Evolutionary conservation across 768 basidiomycete genomes (phyloP).

Genomic region (Termitomyces sp.): DNA sequence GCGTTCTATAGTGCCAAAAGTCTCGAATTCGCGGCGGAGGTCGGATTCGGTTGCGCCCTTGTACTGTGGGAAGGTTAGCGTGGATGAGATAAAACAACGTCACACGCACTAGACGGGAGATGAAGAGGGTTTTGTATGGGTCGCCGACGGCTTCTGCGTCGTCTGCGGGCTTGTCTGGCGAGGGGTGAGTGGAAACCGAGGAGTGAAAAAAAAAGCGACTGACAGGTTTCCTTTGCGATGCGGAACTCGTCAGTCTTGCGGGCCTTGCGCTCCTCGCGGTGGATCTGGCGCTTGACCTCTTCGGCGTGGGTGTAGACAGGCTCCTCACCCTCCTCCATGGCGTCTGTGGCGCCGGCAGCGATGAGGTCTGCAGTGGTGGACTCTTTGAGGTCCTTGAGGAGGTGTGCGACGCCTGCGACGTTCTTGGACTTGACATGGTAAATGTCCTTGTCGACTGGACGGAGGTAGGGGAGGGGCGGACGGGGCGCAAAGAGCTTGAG

Average conservation of each 20-base stretch:
- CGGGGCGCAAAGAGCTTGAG: conserved; percentile 95
- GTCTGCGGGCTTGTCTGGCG: conserved; percentile 84
- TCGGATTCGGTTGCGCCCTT: conserved; percentile 90
- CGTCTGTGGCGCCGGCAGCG: conserved; percentile 50
- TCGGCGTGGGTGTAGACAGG: conserved; percentile 77
- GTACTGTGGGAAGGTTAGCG: conserved; percentile 46
- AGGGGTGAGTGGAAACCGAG: conserved; percentile 10
- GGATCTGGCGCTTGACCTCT: conserved; percentile 74
- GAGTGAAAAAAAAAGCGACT: conserved; percentile 24
- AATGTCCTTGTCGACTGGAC: conserved; percentile 82
- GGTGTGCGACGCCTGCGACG: conserved; percentile 69
- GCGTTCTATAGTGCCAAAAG: conserved; percentile 91
- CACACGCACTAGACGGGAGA: conserved; percentile 72
- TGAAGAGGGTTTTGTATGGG: conserved; percentile 97
- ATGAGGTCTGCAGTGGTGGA: conserved; percentile 66
- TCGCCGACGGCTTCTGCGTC: conserved; percentile 90
- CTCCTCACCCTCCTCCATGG: conserved; percentile 83
- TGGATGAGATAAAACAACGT: conserved; percentile 5
- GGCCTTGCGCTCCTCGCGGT: conserved; percentile 74
- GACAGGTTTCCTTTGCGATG: conserved; percentile 81
- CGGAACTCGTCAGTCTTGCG: conserved; percentile 72
- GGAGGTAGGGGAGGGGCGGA: conserved; percentile 80
- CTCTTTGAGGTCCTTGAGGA: conserved; percentile 72
- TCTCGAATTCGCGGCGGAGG: conserved; percentile 91
- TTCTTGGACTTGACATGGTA: conserved; percentile 65